phyloP scores from a whole-genome alignment of 208 protist genomes.

The Trypanosoma brucei region DNA sequence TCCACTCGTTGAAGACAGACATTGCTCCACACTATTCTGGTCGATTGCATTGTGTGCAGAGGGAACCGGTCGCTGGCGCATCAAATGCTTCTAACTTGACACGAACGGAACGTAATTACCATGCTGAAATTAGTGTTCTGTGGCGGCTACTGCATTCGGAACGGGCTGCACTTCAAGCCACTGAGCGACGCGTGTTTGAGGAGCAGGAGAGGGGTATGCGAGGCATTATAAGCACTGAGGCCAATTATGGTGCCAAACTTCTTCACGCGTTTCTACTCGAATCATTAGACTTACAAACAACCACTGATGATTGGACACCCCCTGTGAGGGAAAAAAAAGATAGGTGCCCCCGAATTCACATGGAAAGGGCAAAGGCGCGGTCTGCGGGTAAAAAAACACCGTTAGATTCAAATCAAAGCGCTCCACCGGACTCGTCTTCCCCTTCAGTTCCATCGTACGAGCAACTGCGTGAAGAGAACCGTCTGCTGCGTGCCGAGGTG shows the following conservation, averaged over 20 bases:
- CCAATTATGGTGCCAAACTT: slow-evolving; percentile 20
- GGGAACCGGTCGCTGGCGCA: neutral
- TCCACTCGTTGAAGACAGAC: too few relatives aligned
- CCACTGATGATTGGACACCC: neutral
- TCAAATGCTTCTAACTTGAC: neutral
- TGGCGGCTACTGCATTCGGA: slow-evolving; percentile 10
- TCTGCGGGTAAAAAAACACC: neutral
- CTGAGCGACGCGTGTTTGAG: slow-evolving; percentile 21
- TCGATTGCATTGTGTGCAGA: too few relatives aligned
- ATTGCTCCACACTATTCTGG: too few relatives aligned
- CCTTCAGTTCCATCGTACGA: neutral
- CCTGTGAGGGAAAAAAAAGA: neutral
- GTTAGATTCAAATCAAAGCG: neutral
- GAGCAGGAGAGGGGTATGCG: slow-evolving; percentile 14
- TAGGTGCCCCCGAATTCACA: neutral
- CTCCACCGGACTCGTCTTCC: neutral
- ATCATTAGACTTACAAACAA: neutral
- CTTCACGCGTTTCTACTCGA: slow-evolving; percentile 24
- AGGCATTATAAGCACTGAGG: slow-evolving; percentile 18
- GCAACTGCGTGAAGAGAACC: slow-evolving; percentile 18
- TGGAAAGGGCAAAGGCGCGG: neutral
- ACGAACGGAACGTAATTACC: neutral
- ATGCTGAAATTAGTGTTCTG: slow-evolving; percentile 1
- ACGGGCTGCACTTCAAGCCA: slow-evolving; percentile 8
- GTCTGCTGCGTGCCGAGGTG: slow-evolving; percentile 12